Percentiles rank a stretch among this genome's conserved stretches.
phyloP scores from a whole-genome alignment of 495 filamentous ascomycete genomes.

The Podospora pseudopauciseta region DNA sequence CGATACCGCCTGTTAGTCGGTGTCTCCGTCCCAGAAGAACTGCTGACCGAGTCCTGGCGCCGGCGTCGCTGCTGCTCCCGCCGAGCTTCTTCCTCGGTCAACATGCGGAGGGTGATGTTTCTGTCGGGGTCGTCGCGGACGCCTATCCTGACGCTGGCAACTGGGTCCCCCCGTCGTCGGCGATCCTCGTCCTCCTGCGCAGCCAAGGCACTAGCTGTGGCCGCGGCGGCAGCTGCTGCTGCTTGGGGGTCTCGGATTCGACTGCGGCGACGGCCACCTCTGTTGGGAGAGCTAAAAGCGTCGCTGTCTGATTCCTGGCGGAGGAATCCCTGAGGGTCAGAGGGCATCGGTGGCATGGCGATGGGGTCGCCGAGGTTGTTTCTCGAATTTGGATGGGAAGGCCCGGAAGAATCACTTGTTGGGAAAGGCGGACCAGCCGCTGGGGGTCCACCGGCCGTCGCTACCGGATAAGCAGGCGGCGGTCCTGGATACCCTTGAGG shows the following conservation, averaged over 20 bases:
- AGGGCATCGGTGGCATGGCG: slow-evolving; percentile 48
- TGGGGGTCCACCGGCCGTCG: slow-evolving; percentile 26
- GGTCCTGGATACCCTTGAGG: slow-evolving; percentile 7
- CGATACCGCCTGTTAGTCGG: slow-evolving; percentile 44
- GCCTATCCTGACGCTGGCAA: slow-evolving; percentile 68
- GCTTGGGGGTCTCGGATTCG: slow-evolving; percentile 44
- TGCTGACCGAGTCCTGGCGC: slow-evolving; percentile 47
- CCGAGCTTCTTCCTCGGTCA: slow-evolving; percentile 79
- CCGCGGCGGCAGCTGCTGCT: slow-evolving; percentile 49
- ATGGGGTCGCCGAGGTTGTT: slow-evolving; percentile 35
- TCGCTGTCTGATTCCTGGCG: slow-evolving; percentile 61
- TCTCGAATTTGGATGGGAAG: slow-evolving; percentile 37
- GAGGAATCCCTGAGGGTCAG: slow-evolving; percentile 55
- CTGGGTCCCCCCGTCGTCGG: slow-evolving; percentile 39
- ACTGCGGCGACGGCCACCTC: slow-evolving; percentile 36
- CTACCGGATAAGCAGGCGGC: slow-evolving; percentile 38
- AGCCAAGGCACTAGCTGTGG: slow-evolving; percentile 41
- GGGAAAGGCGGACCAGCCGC: slow-evolving; percentile 15
- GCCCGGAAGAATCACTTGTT: slow-evolving; percentile 30
- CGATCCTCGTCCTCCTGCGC: slow-evolving; percentile 38
- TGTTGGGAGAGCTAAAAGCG: slow-evolving; percentile 44
- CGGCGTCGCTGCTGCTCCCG: slow-evolving; percentile 29
- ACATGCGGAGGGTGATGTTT: slow-evolving; percentile 73
- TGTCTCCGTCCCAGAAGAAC: slow-evolving; percentile 43
- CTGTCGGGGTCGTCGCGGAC: slow-evolving; percentile 71